A percentile compares a stretch with the other conserved stretches of the same genome.
These are phyloP conservation scores for Prunus yedoensis DNA, from an alignment of 331 rosid species.

Conservation along the genomic window DNA sequence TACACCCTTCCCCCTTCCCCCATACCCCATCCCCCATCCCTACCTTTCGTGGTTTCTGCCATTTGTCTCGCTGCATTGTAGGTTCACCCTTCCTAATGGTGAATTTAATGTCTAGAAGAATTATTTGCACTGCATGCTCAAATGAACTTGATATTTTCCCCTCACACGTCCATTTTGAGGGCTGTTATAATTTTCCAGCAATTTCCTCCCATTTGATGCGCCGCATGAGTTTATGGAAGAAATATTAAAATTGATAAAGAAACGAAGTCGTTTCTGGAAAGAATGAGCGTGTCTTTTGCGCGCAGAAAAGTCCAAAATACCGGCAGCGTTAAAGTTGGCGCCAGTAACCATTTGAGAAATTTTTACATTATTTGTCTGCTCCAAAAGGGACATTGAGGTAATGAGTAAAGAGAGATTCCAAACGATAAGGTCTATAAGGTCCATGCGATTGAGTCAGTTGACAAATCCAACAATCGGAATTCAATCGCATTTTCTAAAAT, in stretches of 20 bases:
- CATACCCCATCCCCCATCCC: no score
- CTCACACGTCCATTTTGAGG: no score
- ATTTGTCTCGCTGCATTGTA: not conserved
- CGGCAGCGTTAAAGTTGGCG: slow-evolving; percentile 45
- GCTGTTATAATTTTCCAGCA: no score
- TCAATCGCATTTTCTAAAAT: not conserved
- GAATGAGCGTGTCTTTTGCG: slow-evolving; percentile 26
- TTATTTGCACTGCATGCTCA: no score
- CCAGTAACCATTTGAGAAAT: slow-evolving; percentile 26
- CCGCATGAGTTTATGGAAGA: no score
- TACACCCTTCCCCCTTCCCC: not conserved
- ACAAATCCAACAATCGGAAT: slow-evolving; percentile 11
- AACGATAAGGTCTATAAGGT: slow-evolving; percentile 14
- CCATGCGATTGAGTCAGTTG: not conserved
- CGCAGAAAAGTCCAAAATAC: slow-evolving; percentile 33
- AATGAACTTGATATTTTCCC: no score
- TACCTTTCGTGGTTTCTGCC: not conserved
- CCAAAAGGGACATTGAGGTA: not conserved
- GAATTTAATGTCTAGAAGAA: no score
- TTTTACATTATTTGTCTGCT: not conserved
- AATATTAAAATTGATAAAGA: no score
- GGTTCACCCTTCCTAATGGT: no score
- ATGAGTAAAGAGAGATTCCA: not conserved
- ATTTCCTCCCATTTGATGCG: no score
- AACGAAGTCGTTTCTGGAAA: not conserved